Percentiles rank a stretch among this genome's conserved stretches.
phyloP scores from a whole-genome alignment of 352 stramenopile genomes.

The Globisporangium yorkense region DNA sequence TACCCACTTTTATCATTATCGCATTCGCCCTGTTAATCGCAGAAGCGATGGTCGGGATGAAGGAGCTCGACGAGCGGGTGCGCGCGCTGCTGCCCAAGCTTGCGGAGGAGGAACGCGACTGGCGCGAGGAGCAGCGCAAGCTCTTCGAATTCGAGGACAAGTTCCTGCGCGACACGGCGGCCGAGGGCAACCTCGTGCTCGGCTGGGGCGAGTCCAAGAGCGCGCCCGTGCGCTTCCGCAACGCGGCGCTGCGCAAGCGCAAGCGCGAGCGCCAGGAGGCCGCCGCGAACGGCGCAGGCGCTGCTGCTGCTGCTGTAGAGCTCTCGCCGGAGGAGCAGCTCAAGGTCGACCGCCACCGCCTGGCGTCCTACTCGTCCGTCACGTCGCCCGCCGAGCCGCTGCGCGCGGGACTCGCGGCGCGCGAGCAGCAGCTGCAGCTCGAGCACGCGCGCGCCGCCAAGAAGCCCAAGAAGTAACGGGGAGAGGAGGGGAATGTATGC shows the following conservation, averaged over 20 bases:
- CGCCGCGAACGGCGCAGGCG: background rate
- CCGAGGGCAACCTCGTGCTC: slow-evolving; percentile 67
- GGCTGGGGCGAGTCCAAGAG: slow-evolving; percentile 65
- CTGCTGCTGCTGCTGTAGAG: slow-evolving; percentile 15
- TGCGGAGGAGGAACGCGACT: slow-evolving; percentile 42
- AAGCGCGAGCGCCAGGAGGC: slow-evolving; percentile 52
- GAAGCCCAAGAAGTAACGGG: slow-evolving; percentile 14
- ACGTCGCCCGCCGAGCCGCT: slow-evolving; percentile 57
- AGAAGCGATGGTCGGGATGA: slow-evolving; percentile 23
- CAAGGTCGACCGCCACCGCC: slow-evolving; percentile 54
- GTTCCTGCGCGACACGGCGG: slow-evolving; percentile 58
- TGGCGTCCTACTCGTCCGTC: slow-evolving; percentile 67
- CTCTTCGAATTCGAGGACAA: slow-evolving; percentile 74
- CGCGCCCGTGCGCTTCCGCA: slow-evolving; percentile 59
- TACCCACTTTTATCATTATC: no score
- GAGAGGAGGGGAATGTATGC: slow-evolving; percentile 11
- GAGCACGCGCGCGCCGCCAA: slow-evolving; percentile 12
- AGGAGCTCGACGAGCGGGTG: slow-evolving; percentile 57
- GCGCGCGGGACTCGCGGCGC: slow-evolving; percentile 21
- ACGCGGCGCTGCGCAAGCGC: slow-evolving; percentile 54
- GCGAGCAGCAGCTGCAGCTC: slow-evolving; percentile 12
- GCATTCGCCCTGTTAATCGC: no score
- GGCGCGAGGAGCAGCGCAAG: slow-evolving; percentile 57
- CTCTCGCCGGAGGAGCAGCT: slow-evolving; percentile 41
- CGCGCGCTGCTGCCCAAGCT: slow-evolving; percentile 34